A percentile compares a stretch with the other conserved stretches of the same genome.
phyloP scores from a whole-genome alignment of 345 rosid species.

The Limnanthes douglasii region DNA sequence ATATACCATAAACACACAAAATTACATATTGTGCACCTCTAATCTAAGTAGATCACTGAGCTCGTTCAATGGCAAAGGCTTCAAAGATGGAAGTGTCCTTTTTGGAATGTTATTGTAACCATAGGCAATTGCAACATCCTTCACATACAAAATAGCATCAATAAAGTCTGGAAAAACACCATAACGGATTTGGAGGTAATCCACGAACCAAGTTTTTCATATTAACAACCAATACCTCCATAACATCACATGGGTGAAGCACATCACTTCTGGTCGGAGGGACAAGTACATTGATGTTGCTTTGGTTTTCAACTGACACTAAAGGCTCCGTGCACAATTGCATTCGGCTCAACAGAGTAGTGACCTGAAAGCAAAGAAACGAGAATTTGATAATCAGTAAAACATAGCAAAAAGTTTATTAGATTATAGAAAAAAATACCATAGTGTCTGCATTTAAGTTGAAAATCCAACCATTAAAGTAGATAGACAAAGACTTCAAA shows the following conservation, averaged over 20 bases:
- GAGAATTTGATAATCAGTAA: too few relatives aligned
- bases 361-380: constrained; percentile 64
- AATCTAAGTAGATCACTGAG: constrained; percentile 61
- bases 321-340: constrained; percentile 45
- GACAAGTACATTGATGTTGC: constrained; percentile 39
- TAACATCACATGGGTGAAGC: constrained; percentile 86
- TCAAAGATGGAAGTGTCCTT: constrained; percentile 47
- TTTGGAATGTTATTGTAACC: constrained; percentile 75
- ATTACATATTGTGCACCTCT: too few relatives aligned
- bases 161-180: constrained; percentile 1
- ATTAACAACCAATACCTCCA: constrained; percentile 48
- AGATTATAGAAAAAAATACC: too few relatives aligned
- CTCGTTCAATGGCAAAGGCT: constrained; percentile 57
- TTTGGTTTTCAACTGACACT: constrained; percentile 15
- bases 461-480: too few relatives aligned
- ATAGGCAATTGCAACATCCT: constrained; percentile 97
- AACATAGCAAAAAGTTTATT: too few relatives aligned
- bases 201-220: neutral
- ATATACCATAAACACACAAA: too few relatives aligned
- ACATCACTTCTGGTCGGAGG: constrained; percentile 90
- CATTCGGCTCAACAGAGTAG: constrained; percentile 57
- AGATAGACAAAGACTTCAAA: too few relatives aligned
- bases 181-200: too few relatives aligned
- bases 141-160: constrained; percentile 3
- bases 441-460: too few relatives aligned